phyloP scores from a whole-genome alignment of 2,329 filamentous ascomycete species.

The Cryphonectria carpinicola region DNA sequence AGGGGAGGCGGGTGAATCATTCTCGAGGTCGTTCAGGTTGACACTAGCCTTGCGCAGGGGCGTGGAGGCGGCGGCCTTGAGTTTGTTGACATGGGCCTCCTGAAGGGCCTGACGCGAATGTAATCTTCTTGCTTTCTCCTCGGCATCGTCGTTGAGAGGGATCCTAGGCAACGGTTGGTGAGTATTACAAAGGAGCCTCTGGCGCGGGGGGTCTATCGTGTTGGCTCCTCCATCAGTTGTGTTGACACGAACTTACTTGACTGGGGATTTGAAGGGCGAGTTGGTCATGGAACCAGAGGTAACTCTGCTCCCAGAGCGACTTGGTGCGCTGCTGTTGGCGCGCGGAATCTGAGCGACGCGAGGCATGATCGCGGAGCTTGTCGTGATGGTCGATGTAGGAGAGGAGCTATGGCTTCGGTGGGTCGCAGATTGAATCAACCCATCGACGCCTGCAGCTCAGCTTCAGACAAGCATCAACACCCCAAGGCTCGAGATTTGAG shows the following conservation, averaged over 20 bases:
- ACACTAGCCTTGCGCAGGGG: constrained; percentile 71
- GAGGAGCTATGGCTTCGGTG: constrained; percentile 29
- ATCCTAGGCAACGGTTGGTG: constrained; percentile 60
- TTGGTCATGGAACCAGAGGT: constrained; percentile 51
- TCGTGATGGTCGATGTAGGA: constrained; percentile 25
- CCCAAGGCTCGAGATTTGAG: neutral
- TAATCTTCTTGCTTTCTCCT: constrained; percentile 86
- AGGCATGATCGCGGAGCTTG: constrained; percentile 50
- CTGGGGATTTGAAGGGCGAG: constrained; percentile 61
- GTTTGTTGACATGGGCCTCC: constrained; percentile 88
- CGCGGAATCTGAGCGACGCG: constrained; percentile 61
- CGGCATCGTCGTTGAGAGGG: constrained; percentile 91
- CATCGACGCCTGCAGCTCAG: constrained; percentile 16
- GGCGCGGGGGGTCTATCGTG: neutral
- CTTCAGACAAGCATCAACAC: constrained; percentile 11
- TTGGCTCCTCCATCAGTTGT: neutral
- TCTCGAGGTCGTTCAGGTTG: constrained; percentile 62
- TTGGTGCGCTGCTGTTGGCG: constrained; percentile 43
- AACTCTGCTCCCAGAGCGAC: constrained; percentile 43
- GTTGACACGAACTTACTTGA: constrained; percentile 52
- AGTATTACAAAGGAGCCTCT: neutral
- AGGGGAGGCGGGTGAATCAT: constrained; percentile 59
- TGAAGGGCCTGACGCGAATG: constrained; percentile 87
- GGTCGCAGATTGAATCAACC: constrained; percentile 18
- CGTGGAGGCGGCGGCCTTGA: constrained; percentile 74